phyloP scores from a whole-genome alignment of 106 monocot species.

The Amphibolis antarctica region DNA sequence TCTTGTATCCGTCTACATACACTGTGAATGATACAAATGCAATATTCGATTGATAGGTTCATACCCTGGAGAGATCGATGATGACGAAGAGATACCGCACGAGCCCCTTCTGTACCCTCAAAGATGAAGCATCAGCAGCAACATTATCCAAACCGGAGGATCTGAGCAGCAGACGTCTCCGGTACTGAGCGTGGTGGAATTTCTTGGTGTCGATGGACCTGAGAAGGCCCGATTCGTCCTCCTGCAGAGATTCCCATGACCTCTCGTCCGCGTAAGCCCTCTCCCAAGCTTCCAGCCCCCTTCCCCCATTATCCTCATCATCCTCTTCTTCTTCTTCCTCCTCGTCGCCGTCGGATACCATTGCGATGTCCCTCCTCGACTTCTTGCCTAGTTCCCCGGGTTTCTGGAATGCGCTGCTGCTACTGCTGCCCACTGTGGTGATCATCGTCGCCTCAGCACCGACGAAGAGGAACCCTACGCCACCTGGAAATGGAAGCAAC shows the following conservation, averaged over 20 bases:
- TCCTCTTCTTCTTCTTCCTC: slow-evolving; percentile 59
- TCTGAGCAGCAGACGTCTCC: slow-evolving; percentile 60
- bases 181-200: slow-evolving; percentile 78
- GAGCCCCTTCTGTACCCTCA: slow-evolving; percentile 87
- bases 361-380: not conserved
- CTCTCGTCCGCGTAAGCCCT: slow-evolving; percentile 89
- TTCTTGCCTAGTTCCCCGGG: not conserved
- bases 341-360: slow-evolving; percentile 8
- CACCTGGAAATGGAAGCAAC: too few species aligned
- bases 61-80: slow-evolving; percentile 80
- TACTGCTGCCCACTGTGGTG: too few species aligned
- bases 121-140: slow-evolving; percentile 10
- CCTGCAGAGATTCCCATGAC: slow-evolving; percentile 92
- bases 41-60: too few species aligned
- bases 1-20: too few species aligned
- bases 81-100: slow-evolving; percentile 83
- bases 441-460: too few species aligned
- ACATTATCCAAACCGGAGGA: slow-evolving; percentile 22
- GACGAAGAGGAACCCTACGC: too few species aligned
- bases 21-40: too few species aligned
- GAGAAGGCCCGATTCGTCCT: slow-evolving; percentile 91
- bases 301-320: slow-evolving; percentile 26
- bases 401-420: too few species aligned
- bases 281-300: slow-evolving; percentile 73
- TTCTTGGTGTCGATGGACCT: slow-evolving; percentile 59